Conservation (phyloP, 345 rosid genomes). For the Populus alba region DNA sequence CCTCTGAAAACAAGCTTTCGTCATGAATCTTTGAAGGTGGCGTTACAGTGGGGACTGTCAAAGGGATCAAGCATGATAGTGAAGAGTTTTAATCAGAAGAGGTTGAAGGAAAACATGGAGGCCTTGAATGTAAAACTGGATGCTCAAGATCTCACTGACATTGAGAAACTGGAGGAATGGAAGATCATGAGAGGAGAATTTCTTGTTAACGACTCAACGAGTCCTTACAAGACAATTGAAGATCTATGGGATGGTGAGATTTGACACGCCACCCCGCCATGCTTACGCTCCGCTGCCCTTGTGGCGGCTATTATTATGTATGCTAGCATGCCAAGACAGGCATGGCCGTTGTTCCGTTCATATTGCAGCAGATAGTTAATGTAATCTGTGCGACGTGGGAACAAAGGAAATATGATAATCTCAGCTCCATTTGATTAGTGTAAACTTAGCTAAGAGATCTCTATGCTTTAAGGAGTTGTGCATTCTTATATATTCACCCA, state of each 20-base stretch:
- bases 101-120: conserved; percentile 65
- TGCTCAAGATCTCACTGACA: conserved; percentile 45
- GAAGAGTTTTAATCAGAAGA: conserved; percentile 65
- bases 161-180: conserved; percentile 58
- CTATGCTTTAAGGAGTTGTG: too few relatives aligned
- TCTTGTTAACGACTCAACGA: conserved; percentile 60
- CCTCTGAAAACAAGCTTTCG: background rate
- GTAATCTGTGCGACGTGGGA: too few relatives aligned
- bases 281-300: too few relatives aligned
- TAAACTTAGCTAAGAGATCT: too few relatives aligned
- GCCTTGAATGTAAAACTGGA: conserved; percentile 52
- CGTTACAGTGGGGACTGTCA: conserved; percentile 78
- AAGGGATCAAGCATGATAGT: conserved; percentile 76
- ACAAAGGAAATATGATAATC: too few relatives aligned
- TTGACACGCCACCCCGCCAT: conserved; percentile 14
- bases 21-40: conserved; percentile 44
- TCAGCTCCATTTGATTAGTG: too few relatives aligned
- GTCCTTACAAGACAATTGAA: conserved; percentile 66
- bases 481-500: too few relatives aligned
- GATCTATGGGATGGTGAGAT: conserved; percentile 84
- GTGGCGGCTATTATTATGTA: too few relatives aligned
- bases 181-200: conserved; percentile 84
- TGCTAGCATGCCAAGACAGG: too few relatives aligned
- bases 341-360: too few relatives aligned
- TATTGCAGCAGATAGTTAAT: too few relatives aligned